Evolutionary conservation across 805 yeast species (phyloP).

Genomic region (Danielia oregonensis): DNA sequence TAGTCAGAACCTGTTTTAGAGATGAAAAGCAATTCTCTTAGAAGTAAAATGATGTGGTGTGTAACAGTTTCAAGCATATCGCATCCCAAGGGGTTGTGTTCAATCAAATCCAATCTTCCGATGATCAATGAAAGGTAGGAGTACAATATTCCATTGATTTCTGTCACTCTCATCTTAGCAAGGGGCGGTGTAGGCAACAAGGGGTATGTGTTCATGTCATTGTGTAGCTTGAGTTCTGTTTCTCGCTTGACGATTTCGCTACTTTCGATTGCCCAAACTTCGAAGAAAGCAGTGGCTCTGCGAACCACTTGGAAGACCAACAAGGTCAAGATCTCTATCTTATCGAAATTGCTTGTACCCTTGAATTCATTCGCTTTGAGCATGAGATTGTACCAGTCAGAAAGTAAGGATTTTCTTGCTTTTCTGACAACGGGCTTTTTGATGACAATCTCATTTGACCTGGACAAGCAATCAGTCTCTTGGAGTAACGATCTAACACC

Average conservation of each 20-base stretch:
- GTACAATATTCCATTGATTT: slow-evolving; percentile 56
- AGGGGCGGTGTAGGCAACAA: slow-evolving; percentile 53
- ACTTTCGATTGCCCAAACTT: slow-evolving; percentile 69
- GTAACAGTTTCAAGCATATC: slow-evolving; percentile 61
- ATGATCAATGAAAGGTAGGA: slow-evolving; percentile 62
- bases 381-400: slow-evolving; percentile 80
- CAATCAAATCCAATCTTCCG: slow-evolving; percentile 77
- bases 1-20: slow-evolving; percentile 48
- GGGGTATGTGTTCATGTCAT: slow-evolving; percentile 41
- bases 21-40: slow-evolving; percentile 60
- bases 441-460: slow-evolving; percentile 68
- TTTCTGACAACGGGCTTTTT: slow-evolving; percentile 57
- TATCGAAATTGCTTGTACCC: slow-evolving; percentile 54
- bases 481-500: slow-evolving; percentile 65
- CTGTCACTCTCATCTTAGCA: slow-evolving; percentile 60
- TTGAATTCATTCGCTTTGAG: slow-evolving; percentile 71
- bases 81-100: slow-evolving; percentile 68
- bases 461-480: slow-evolving; percentile 68
- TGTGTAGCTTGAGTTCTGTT: slow-evolving; percentile 30
- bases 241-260: slow-evolving; percentile 40
- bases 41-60: slow-evolving; percentile 62
- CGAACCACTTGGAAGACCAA: slow-evolving; percentile 65
- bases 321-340: slow-evolving; percentile 58
- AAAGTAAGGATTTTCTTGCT: slow-evolving; percentile 59
- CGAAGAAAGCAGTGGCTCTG: slow-evolving; percentile 60